Conservation (phyloP, 345 rosid species). For the Ceriops tagal region DNA sequence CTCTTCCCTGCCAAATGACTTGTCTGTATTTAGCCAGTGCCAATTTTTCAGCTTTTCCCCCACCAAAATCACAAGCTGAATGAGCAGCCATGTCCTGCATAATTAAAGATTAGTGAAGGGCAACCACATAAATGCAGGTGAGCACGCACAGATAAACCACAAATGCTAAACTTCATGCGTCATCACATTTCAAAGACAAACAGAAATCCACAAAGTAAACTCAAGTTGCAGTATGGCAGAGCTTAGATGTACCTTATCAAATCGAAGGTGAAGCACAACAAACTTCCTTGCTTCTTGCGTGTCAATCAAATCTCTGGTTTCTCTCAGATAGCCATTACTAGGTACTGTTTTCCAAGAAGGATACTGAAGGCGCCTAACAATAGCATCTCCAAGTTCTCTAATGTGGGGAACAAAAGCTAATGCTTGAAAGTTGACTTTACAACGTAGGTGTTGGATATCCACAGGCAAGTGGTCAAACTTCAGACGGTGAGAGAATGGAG, state of each 20-base stretch:
- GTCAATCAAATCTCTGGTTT: slow-evolving; percentile 32
- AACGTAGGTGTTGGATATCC: slow-evolving; percentile 72
- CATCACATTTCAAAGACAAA: background rate
- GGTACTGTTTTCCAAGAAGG: slow-evolving; percentile 36
- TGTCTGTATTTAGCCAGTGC: slow-evolving; percentile 87
- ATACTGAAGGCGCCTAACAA: slow-evolving; percentile 58
- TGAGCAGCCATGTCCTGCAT: slow-evolving; percentile 99
- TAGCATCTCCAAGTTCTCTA: slow-evolving; percentile 59
- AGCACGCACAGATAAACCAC: background rate
- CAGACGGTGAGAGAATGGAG: slow-evolving; percentile 94
- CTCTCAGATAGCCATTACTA: slow-evolving; percentile 29
- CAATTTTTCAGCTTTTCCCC: slow-evolving; percentile 87
- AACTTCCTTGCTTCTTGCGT: slow-evolving; percentile 55
- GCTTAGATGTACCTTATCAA: slow-evolving; percentile 63
- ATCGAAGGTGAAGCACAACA: slow-evolving; percentile 87
- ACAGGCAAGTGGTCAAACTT: slow-evolving; percentile 75
- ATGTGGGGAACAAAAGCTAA: slow-evolving; percentile 65
- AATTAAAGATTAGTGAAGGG: background rate
- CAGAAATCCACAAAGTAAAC: background rate
- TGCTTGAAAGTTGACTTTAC: slow-evolving; percentile 93
- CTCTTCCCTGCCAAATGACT: slow-evolving; percentile 95
- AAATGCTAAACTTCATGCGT: slow-evolving; percentile 3
- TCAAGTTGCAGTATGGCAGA: background rate
- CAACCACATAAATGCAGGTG: background rate
- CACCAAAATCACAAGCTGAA: slow-evolving; percentile 97